phyloP scores from a whole-genome alignment of 805 yeast species.

The Candida sithepensis region DNA sequence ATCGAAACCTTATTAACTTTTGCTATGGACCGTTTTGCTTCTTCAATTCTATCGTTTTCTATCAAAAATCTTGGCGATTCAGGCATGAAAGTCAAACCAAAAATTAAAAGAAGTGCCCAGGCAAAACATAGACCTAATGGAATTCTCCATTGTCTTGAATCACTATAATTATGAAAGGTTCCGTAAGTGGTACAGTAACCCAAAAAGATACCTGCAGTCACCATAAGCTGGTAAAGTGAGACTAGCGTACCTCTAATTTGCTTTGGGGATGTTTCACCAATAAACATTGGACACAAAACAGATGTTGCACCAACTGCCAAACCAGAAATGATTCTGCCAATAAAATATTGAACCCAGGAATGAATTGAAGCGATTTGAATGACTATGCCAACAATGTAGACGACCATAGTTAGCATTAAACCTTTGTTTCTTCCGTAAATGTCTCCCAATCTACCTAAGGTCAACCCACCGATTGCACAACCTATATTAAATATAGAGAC shows the following conservation, averaged over 20 bases:
- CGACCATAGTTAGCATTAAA: constrained; percentile 46
- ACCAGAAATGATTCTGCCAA: constrained; percentile 59
- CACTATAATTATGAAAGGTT: constrained; percentile 45
- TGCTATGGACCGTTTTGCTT: constrained; percentile 53
- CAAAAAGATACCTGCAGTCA: constrained; percentile 66
- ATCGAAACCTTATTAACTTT: constrained; percentile 51
- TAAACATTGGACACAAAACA: constrained; percentile 55
- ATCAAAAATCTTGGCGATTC: constrained; percentile 67
- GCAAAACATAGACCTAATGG: constrained; percentile 51
- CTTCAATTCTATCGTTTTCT: constrained; percentile 44
- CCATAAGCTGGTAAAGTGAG: constrained; percentile 64
- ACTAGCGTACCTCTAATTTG: constrained; percentile 68
- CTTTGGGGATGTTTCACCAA: constrained; percentile 68
- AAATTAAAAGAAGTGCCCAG: constrained; percentile 48
- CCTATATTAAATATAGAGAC: constrained; percentile 70
- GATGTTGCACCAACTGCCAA: constrained; percentile 52
- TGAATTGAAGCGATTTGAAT: constrained; percentile 55
- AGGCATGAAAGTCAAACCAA: constrained; percentile 57
- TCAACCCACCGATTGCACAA: constrained; percentile 68
- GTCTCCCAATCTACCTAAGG: constrained; percentile 56
- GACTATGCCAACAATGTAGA: constrained; percentile 58
- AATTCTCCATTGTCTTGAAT: constrained; percentile 63
- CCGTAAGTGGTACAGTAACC: constrained; percentile 68
- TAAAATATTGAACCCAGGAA: constrained; percentile 59
- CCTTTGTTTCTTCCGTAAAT: constrained; percentile 56